A percentile compares a stretch with the other conserved stretches of the same genome.
These are phyloP conservation scores for Sclerotiophoma versabilis DNA, from an alignment of 2,329 filamentous ascomycete species.

Conservation along the genomic window DNA sequence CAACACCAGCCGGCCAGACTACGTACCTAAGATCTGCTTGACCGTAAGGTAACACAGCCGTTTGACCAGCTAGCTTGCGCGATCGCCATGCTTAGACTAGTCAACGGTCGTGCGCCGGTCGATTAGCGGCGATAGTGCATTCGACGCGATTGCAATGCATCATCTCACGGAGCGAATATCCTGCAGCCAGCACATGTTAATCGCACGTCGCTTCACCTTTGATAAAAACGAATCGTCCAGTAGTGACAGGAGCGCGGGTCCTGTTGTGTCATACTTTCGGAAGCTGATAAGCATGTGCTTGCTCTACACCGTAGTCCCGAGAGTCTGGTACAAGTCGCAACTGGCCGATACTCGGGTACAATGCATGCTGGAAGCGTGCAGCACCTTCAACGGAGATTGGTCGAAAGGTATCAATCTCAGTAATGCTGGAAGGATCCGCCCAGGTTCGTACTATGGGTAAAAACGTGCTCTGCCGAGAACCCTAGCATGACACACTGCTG, in stretches of 20 bases:
- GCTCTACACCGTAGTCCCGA: constrained; percentile 32
- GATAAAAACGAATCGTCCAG: not conserved
- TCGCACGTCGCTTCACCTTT: not conserved
- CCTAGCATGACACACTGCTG: constrained; percentile 23
- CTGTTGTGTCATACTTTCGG: constrained; percentile 21
- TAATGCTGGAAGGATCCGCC: constrained; percentile 21
- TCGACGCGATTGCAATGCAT: not conserved
- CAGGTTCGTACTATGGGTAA: constrained; percentile 32
- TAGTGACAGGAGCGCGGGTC: not conserved
- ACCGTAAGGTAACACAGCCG: not conserved
- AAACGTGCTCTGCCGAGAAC: constrained; percentile 31
- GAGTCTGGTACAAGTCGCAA: constrained; percentile 34
- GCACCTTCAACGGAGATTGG: constrained; percentile 25
- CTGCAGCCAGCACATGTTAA: constrained; percentile 8
- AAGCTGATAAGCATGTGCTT: constrained; percentile 45
- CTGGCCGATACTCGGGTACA: constrained; percentile 37
- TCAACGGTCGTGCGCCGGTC: not conserved
- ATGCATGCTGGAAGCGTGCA: constrained; percentile 37
- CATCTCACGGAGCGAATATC: constrained; percentile 7
- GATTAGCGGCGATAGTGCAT: not conserved
- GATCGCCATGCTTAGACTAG: not conserved
- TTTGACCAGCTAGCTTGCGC: not conserved
- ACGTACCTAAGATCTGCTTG: not conserved
- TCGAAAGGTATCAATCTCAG: constrained; percentile 21
- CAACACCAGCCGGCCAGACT: not conserved